Conservation (phyloP, 2,329 filamentous ascomycete species). For the Rugonectria rugulosa region DNA sequence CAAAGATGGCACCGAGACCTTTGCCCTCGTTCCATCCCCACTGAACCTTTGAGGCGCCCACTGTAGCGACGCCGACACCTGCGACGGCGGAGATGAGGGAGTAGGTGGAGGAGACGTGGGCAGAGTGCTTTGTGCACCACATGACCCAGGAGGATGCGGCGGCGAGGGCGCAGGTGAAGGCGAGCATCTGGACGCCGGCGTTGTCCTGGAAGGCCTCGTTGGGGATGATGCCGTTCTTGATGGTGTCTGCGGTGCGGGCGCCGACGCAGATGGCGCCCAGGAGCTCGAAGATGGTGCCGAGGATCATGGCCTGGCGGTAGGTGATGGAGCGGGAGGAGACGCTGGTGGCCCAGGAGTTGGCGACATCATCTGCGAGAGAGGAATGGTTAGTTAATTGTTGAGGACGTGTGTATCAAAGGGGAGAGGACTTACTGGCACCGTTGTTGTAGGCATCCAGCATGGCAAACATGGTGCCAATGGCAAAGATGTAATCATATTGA, state of each 20-base stretch:
- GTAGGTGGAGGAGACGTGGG: conserved; percentile 77
- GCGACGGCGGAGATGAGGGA: conserved; percentile 74
- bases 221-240: conserved; percentile 81
- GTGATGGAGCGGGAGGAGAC: conserved; percentile 81
- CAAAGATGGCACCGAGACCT: conserved; percentile 74
- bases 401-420: not conserved
- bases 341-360: conserved; percentile 82
- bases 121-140: conserved; percentile 79
- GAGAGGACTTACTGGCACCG: conserved; percentile 70
- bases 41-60: conserved; percentile 66
- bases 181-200: conserved; percentile 73
- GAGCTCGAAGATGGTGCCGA: conserved; percentile 73
- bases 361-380: conserved; percentile 73
- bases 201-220: conserved; percentile 64
- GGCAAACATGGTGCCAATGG: conserved; percentile 78
- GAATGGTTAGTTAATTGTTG: conserved; percentile 15
- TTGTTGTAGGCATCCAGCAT: conserved; percentile 81
- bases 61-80: conserved; percentile 73
- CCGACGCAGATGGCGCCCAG: conserved; percentile 72
- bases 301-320: conserved; percentile 73
- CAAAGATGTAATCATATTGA: conserved; percentile 66
- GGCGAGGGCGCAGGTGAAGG: conserved; percentile 70
- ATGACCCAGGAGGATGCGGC: conserved; percentile 77
- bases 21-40: conserved; percentile 75
- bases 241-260: conserved; percentile 75